A percentile compares a stretch with the other conserved stretches of the same genome.
phyloP scores from a whole-genome alignment of 768 basidiomycete genomes.

The Pholiota microspora region DNA sequence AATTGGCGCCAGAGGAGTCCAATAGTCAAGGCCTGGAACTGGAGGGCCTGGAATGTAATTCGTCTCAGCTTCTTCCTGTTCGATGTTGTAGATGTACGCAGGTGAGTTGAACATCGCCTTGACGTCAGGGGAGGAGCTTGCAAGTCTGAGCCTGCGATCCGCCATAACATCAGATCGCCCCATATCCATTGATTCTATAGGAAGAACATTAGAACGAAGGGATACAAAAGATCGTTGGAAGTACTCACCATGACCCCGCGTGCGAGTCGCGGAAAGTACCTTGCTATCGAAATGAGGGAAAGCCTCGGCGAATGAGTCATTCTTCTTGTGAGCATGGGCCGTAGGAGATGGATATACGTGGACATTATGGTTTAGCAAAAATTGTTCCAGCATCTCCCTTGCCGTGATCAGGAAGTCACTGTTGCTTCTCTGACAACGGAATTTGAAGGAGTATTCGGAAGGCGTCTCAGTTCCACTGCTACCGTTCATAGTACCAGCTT shows the following conservation, averaged over 20 bases:
- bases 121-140: constrained; percentile 91
- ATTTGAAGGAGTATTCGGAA: constrained; percentile 89
- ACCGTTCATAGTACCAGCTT: constrained; percentile 42
- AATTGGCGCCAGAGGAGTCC: constrained; percentile 75
- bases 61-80: constrained; percentile 63
- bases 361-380: constrained; percentile 79
- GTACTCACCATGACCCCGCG: constrained; percentile 55
- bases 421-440: constrained; percentile 92
- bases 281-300: constrained; percentile 98
- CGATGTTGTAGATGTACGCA: constrained; percentile 77
- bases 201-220: constrained; percentile 2
- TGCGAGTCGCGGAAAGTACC: constrained; percentile 76
- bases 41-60: constrained; percentile 45
- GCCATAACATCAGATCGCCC: constrained; percentile 69
- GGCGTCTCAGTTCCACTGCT: constrained; percentile 49
- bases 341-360: constrained; percentile 79
- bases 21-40: constrained; percentile 61
- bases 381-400: constrained; percentile 91
- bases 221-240: constrained; percentile 3
- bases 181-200: constrained; percentile 74
- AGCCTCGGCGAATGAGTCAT: constrained; percentile 92
- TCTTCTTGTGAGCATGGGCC: constrained; percentile 78
- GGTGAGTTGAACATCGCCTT: constrained; percentile 92
- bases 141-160: constrained; percentile 74
- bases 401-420: constrained; percentile 90